Percentiles rank a stretch among this genome's conserved stretches.
phyloP scores from a whole-genome alignment of 148 eudicot species.

The Camellia lanceoleosa region DNA sequence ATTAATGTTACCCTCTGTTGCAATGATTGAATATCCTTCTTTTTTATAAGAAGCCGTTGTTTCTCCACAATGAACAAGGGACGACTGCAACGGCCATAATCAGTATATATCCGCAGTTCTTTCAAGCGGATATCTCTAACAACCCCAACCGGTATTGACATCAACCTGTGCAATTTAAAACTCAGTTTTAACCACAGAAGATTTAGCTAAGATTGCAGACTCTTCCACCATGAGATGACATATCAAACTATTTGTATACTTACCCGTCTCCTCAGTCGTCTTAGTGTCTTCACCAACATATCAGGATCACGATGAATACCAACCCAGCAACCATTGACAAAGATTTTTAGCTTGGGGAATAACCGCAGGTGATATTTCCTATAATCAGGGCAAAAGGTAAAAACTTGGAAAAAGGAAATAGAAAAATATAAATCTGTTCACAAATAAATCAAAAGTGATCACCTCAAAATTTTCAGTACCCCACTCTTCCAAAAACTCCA shows the following conservation, averaged over 20 bases:
- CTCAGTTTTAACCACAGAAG: constrained; percentile 6
- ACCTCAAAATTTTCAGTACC: constrained; percentile 93
- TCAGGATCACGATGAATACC: constrained; percentile 98
- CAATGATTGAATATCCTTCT: constrained; percentile 73
- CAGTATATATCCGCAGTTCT: constrained; percentile 91
- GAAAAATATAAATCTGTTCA: not conserved
- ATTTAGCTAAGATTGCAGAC: not conserved
- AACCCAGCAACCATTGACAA: constrained; percentile 98
- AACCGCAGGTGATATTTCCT: constrained; percentile 94
- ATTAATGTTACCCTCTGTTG: constrained; percentile 65
- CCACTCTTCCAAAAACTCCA: constrained; percentile 98
- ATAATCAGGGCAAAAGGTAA: not conserved
- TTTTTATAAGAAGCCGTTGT: constrained; percentile 80
- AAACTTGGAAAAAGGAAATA: not conserved
- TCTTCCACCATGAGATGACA: not conserved
- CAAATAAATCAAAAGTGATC: constrained; percentile 4
- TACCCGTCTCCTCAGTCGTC: constrained; percentile 89
- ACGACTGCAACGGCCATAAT: constrained; percentile 97
- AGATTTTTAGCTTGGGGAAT: constrained; percentile 94
- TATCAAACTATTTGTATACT: constrained; percentile 15
- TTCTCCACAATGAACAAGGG: constrained; percentile 94
- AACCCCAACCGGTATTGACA: constrained; percentile 94
- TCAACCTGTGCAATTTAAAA: constrained; percentile 56
- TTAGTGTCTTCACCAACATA: constrained; percentile 80
- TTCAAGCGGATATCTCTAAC: constrained; percentile 89